These are phyloP conservation scores for Aspergillus quadricinctus DNA, from an alignment of 2,329 filamentous ascomycete species.

Conservation along the genomic window DNA sequence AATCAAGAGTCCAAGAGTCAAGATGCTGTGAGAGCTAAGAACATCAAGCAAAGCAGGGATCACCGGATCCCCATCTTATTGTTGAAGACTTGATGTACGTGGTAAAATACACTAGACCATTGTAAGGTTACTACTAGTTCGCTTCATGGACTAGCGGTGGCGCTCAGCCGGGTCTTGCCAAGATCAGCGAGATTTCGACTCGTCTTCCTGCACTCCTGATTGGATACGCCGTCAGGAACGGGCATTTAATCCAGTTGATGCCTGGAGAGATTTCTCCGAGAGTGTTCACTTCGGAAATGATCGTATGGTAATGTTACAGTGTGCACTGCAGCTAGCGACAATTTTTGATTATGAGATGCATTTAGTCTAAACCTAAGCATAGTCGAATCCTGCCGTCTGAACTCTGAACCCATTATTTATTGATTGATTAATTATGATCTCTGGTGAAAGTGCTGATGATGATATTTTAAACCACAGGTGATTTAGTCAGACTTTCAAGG, in stretches of 20 bases:
- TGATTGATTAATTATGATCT: slow-evolving; percentile 10
- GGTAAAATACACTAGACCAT: slow-evolving; percentile 10
- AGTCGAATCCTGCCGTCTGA: slow-evolving; percentile 2
- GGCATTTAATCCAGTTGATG: slow-evolving; percentile 13
- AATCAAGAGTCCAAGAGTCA: not conserved
- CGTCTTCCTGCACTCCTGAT: slow-evolving; percentile 8
- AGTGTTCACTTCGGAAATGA: slow-evolving; percentile 8
- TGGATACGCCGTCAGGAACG: slow-evolving; percentile 18
- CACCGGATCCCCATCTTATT: not conserved
- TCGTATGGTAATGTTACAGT: not conserved
- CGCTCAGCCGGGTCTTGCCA: slow-evolving; percentile 11
- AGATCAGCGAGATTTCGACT: slow-evolving; percentile 23
- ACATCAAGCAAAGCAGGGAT: not conserved
- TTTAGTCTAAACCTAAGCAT: not conserved
- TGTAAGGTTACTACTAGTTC: slow-evolving; percentile 8
- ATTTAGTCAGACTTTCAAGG: not conserved
- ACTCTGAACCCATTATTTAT: not conserved
- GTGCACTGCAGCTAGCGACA: not conserved
- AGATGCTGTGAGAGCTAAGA: not conserved
- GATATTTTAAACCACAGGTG: not conserved
- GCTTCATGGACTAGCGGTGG: slow-evolving; percentile 12
- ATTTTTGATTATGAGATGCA: not conserved
- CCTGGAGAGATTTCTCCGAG: slow-evolving; percentile 14
- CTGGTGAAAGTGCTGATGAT: slow-evolving; percentile 1
- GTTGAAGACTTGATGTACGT: not conserved